Evolutionary conservation across 208 protist species (phyloP).

Genomic region (Phytomonas serpens): DNA sequence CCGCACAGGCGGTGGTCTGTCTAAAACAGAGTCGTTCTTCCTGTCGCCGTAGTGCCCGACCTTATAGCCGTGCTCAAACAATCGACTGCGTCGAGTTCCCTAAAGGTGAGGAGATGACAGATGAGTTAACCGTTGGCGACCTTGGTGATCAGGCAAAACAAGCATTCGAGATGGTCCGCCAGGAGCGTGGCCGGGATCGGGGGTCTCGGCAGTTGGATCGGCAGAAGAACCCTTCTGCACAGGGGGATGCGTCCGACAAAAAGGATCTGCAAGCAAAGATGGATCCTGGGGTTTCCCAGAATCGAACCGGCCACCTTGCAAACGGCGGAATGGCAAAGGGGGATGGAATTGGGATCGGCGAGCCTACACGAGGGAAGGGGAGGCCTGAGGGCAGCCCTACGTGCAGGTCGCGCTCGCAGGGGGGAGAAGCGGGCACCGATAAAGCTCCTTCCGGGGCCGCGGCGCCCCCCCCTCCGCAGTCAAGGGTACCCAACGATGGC

Average conservation of each 20-base stretch:
- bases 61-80: slow-evolving; percentile 31
- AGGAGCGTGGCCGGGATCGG: slow-evolving; percentile 16
- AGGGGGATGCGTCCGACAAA: slow-evolving; percentile 24
- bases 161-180: slow-evolving; percentile 3
- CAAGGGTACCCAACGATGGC: not conserved
- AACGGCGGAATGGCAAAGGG: slow-evolving; percentile 27
- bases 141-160: slow-evolving; percentile 1
- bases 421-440: slow-evolving; percentile 7
- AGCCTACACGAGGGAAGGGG: slow-evolving; percentile 20
- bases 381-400: slow-evolving; percentile 38
- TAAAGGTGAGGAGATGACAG: slow-evolving; percentile 46
- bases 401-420: slow-evolving; percentile 10
- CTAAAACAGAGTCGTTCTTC: slow-evolving; percentile 5
- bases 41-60: slow-evolving; percentile 25
- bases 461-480: slow-evolving; percentile 4
- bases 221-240: slow-evolving; percentile 23
- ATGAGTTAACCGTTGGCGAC: slow-evolving; percentile 20
- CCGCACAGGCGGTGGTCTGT: slow-evolving; percentile 1
- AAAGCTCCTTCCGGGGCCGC: not conserved
- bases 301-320: slow-evolving; percentile 19
- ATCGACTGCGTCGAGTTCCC: slow-evolving; percentile 59
- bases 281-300: slow-evolving; percentile 29
- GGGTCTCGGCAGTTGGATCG: slow-evolving; percentile 16
- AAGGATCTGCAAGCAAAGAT: slow-evolving; percentile 24
- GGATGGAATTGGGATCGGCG: slow-evolving; percentile 35